phyloP scores from a whole-genome alignment of 2,329 filamentous ascomycete species.

The Diaporthe sp. region DNA sequence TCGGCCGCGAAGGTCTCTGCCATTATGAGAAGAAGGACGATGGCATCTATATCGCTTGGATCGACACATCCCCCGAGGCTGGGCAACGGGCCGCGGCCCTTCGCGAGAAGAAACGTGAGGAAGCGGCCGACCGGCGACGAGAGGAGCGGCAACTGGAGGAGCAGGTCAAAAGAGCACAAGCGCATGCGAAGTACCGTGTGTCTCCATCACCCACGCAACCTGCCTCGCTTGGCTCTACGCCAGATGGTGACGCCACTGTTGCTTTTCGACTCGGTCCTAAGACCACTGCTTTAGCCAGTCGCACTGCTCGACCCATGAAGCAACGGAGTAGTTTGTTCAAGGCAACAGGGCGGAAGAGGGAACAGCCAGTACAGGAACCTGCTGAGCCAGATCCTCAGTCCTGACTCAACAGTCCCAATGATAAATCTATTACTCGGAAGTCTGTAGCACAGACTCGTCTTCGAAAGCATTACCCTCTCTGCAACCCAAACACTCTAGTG shows the following conservation, averaged over 20 bases:
- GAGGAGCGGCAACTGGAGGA: not conserved
- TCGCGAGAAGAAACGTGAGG: not conserved
- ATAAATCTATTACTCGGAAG: not conserved
- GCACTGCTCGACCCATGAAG: not conserved
- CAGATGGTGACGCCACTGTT: not conserved
- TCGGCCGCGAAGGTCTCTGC: not conserved
- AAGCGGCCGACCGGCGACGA: not conserved
- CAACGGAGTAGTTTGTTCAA: not conserved
- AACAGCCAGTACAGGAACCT: not conserved
- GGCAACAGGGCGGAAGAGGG: not conserved
- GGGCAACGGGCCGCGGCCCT: not conserved
- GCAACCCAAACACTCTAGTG: constrained; percentile 1
- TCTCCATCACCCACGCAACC: not conserved
- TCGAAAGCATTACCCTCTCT: not conserved
- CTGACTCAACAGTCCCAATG: not conserved
- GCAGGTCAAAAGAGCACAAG: not conserved
- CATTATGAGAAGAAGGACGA: not conserved
- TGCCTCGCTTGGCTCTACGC: not conserved
- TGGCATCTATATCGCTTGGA: not conserved
- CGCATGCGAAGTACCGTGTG: not conserved
- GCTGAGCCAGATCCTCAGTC: not conserved
- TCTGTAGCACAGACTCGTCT: not conserved
- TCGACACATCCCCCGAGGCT: not conserved
- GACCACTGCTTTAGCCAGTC: not conserved
- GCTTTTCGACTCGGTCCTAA: not conserved